Evolutionary conservation across 257 asterid species (phyloP).

Genomic region (Fraxinus pennsylvanica): DNA sequence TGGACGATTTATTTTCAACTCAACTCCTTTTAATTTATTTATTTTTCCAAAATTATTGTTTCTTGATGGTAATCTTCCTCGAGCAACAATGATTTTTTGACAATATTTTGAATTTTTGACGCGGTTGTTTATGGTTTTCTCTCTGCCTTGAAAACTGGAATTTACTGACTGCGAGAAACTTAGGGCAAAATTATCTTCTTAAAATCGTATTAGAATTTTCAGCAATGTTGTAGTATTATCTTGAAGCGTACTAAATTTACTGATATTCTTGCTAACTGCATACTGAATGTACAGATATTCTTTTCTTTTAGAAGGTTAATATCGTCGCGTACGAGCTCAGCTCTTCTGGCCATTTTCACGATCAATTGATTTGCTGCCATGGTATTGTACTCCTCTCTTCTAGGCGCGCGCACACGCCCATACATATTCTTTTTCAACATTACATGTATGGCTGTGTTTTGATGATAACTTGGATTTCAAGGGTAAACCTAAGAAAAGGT

Average conservation of each 20-base stretch:
- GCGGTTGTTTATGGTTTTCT: too few relatives aligned
- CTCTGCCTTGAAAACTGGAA: background rate
- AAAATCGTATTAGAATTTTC: conserved; percentile 7
- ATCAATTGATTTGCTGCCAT: conserved; percentile 29
- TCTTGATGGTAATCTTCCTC: background rate
- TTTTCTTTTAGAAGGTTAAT: conserved; percentile 8
- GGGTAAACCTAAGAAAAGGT: background rate
- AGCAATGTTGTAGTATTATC: background rate
- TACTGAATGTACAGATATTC: background rate
- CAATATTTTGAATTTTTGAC: too few relatives aligned
- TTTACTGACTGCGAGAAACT: too few relatives aligned
- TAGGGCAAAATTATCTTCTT: background rate
- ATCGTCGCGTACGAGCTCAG: conserved; percentile 13
- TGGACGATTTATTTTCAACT: too few relatives aligned
- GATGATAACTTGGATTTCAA: background rate
- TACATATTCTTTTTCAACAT: conserved; percentile 39
- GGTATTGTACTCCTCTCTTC: conserved; percentile 17
- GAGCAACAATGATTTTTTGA: background rate
- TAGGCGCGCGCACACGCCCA: background rate
- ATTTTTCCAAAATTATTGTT: background rate
- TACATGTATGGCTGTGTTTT: conserved; percentile 34
- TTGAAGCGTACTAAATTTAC: background rate
- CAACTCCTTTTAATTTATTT: background rate
- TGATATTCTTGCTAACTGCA: background rate
- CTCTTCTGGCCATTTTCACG: conserved; percentile 17